Percentiles rank a stretch among this genome's conserved stretches.
Evolutionary conservation across 305 asterid species (phyloP).

Genomic region (Solanum aculeatissimum): DNA sequence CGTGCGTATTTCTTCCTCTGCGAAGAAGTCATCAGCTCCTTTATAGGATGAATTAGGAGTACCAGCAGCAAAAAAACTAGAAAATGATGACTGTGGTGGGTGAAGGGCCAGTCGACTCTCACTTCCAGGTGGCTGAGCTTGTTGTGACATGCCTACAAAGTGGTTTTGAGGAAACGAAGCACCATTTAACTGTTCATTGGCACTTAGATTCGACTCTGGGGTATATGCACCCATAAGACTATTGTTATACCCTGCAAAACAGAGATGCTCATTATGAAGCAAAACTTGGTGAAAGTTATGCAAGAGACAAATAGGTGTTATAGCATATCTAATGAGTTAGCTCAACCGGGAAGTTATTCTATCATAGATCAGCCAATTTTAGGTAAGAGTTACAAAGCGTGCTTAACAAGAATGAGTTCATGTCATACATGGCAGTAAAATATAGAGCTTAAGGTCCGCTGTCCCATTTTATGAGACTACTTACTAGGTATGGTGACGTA

Average conservation of each 20-base stretch:
- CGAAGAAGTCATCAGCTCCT: slow-evolving; percentile 6
- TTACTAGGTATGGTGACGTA: background rate
- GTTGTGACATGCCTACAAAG: background rate
- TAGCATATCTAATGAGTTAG: background rate
- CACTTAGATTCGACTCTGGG: background rate
- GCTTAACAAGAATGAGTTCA: background rate
- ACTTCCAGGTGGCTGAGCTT: background rate
- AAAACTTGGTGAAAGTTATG: background rate
- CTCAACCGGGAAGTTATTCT: background rate
- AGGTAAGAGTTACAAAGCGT: background rate
- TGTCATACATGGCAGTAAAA: background rate
- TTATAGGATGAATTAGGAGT: background rate
- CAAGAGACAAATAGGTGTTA: background rate
- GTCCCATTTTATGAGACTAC: background rate
- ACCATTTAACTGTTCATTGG: background rate
- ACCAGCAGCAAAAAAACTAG: background rate
- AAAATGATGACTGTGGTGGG: background rate
- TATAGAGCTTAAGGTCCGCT: background rate
- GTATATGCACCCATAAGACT: background rate
- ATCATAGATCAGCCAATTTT: background rate
- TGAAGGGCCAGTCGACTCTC: background rate
- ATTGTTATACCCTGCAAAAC: slow-evolving; percentile 2
- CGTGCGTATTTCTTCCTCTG: slow-evolving; percentile 4
- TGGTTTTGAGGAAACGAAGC: background rate
- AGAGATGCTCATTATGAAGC: background rate